Percentiles rank a stretch among this genome's conserved stretches.
Evolutionary conservation across 31 red algal genomes (phyloP).

Genomic region (Bonnemaisonia californica): DNA sequence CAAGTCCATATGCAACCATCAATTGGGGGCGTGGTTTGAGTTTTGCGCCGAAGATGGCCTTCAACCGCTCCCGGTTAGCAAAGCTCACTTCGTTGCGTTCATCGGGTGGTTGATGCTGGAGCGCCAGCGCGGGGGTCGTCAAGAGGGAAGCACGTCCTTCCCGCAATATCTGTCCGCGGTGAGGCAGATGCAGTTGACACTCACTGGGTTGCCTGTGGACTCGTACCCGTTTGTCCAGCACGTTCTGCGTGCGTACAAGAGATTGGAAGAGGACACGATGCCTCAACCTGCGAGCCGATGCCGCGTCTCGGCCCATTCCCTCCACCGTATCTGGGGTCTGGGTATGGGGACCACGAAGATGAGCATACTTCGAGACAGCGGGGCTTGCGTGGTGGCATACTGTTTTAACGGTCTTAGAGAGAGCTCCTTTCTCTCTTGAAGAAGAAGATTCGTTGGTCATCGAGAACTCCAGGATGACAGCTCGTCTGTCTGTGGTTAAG

Average conservation of each 20-base stretch:
- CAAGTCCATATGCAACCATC: neutral
- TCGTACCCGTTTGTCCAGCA: neutral
- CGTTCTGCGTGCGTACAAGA: neutral
- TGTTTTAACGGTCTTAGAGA: conserved; percentile 16
- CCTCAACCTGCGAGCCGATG: neutral
- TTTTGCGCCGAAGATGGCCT: conserved; percentile 1
- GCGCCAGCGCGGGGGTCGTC: neutral
- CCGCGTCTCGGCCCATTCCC: neutral
- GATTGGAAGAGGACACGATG: conserved; percentile 6
- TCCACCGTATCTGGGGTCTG: conserved; percentile 13
- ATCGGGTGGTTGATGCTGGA: neutral
- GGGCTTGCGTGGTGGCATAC: neutral
- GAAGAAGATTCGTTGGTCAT: no score
- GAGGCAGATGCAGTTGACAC: conserved; percentile 12
- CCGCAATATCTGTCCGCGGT: conserved; percentile 29
- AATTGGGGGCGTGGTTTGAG: conserved; percentile 9
- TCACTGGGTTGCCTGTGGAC: neutral
- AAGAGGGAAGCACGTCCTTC: neutral
- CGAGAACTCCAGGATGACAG: no score
- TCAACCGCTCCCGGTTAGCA: conserved; percentile 4
- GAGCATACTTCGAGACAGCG: neutral
- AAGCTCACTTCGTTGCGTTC: conserved; percentile 22
- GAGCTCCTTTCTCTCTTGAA: no score
- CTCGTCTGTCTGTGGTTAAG: conserved; percentile 35
- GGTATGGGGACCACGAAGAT: neutral